These are phyloP conservation scores for Boletus vermiculosoides DNA, from an alignment of 768 basidiomycete species.

Conservation along the genomic window DNA sequence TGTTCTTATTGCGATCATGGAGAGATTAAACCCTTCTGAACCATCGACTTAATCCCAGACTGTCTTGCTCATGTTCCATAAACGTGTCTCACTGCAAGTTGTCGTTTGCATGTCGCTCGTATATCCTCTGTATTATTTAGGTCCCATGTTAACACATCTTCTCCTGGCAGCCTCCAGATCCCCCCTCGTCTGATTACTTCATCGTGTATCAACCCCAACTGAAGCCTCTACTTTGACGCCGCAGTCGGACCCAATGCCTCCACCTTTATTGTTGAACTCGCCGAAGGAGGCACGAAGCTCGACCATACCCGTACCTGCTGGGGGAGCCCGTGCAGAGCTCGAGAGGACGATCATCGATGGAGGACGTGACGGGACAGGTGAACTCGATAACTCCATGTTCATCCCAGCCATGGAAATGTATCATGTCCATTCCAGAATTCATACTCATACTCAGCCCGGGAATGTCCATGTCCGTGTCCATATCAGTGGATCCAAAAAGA, in stretches of 20 bases:
- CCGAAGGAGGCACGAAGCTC: slow-evolving; percentile 66
- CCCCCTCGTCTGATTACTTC: slow-evolving; percentile 75
- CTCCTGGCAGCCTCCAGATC: slow-evolving; percentile 62
- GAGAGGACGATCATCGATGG: slow-evolving; percentile 62
- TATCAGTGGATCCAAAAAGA: slow-evolving; percentile 32
- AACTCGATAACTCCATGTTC: slow-evolving; percentile 28
- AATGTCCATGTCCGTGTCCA: slow-evolving; percentile 38
- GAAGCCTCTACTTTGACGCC: slow-evolving; percentile 25
- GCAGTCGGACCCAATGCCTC: slow-evolving; percentile 18
- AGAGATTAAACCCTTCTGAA: slow-evolving; percentile 15
- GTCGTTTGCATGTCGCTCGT: background rate
- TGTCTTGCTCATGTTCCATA: background rate
- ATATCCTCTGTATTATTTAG: slow-evolving; percentile 9
- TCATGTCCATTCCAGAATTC: slow-evolving; percentile 30
- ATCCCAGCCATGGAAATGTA: slow-evolving; percentile 34
- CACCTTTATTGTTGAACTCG: slow-evolving; percentile 30
- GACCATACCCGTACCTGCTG: slow-evolving; percentile 61
- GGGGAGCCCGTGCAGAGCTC: slow-evolving; percentile 62
- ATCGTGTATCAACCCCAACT: slow-evolving; percentile 54
- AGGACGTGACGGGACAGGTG: slow-evolving; percentile 37
- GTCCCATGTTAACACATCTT: slow-evolving; percentile 41
- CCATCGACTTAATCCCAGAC: background rate
- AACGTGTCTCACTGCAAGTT: background rate
- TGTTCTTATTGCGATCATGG: slow-evolving; percentile 27
- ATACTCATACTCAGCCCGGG: slow-evolving; percentile 37